These are phyloP conservation scores for Penstemon davidsonii DNA, from an alignment of 257 asterid species.

Conservation along the genomic window DNA sequence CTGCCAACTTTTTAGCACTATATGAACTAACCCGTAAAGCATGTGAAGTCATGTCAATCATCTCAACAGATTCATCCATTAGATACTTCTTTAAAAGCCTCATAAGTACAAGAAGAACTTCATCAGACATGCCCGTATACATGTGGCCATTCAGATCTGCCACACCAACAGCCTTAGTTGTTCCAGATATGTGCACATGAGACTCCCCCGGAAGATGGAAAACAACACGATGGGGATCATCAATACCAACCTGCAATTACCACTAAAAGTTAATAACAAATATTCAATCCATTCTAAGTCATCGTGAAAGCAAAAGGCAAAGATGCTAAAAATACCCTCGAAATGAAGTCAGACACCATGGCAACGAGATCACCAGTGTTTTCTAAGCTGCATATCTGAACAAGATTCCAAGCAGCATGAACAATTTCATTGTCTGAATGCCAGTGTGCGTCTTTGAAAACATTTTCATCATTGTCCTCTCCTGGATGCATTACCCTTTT, in stretches of 20 bases:
- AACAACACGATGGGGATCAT: conserved; percentile 87
- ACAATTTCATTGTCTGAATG: conserved; percentile 74
- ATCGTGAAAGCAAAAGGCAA: conserved; percentile 23
- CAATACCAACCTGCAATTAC: conserved; percentile 75
- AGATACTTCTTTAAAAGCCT: conserved; percentile 80
- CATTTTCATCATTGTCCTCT: conserved; percentile 42
- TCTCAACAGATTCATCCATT: conserved; percentile 88
- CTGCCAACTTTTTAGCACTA: conserved; percentile 9
- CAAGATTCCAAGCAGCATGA: conserved; percentile 81
- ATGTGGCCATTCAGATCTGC: conserved; percentile 40
- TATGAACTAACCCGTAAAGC: conserved; percentile 70
- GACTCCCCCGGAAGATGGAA: conserved; percentile 77
- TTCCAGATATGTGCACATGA: conserved; percentile 40
- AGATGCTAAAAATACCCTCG: conserved; percentile 57
- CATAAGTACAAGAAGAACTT: conserved; percentile 62
- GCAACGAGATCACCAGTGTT: conserved; percentile 66
- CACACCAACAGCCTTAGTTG: conserved; percentile 34
- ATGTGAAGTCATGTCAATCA: conserved; percentile 83
- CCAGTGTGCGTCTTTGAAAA: conserved; percentile 53
- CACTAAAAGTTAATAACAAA: conserved; percentile 24
- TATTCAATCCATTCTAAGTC: conserved; percentile 22
- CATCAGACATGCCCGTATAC: conserved; percentile 62
- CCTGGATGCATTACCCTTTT: conserved; percentile 40
- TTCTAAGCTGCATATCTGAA: conserved; percentile 71
- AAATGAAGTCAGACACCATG: conserved; percentile 80